phyloP scores from a whole-genome alignment of 106 monocot genomes.

The Dendrobium nobile region DNA sequence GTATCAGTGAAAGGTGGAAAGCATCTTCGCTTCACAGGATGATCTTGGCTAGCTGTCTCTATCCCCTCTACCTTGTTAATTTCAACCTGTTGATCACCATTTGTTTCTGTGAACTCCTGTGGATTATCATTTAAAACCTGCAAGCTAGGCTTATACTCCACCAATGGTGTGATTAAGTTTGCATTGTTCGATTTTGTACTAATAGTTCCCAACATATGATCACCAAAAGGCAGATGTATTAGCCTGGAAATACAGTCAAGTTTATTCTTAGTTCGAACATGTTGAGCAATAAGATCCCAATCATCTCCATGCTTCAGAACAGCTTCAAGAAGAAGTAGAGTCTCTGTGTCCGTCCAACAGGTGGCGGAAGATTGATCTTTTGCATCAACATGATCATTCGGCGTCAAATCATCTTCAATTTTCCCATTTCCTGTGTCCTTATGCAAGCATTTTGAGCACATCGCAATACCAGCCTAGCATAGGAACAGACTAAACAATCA shows the following conservation, averaged over 20 bases:
- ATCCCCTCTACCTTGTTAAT: constrained; percentile 16
- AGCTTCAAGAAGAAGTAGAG: constrained; percentile 84
- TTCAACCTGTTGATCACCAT: constrained; percentile 8
- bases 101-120: constrained; percentile 3
- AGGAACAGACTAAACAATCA: not conserved
- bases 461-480: constrained; percentile 39
- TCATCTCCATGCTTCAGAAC: constrained; percentile 83
- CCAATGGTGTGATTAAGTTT: not conserved
- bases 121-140: constrained; percentile 2
- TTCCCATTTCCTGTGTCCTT: constrained; percentile 18
- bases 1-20: constrained; percentile 30
- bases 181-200: constrained; percentile 29
- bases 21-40: constrained; percentile 45
- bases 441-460: constrained; percentile 62
- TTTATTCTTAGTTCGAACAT: constrained; percentile 73
- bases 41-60: constrained; percentile 23
- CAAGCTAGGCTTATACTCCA: not conserved
- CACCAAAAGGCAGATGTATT: constrained; percentile 83
- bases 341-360: constrained; percentile 83
- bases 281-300: constrained; percentile 91
- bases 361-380: constrained; percentile 4
- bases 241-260: constrained; percentile 80
- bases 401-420: constrained; percentile 16
- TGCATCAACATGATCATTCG: constrained; percentile 14
- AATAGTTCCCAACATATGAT: constrained; percentile 45